These are phyloP conservation scores for Trichoderma gracile DNA, from an alignment of 2,329 filamentous ascomycete species.

Conservation along the genomic window DNA sequence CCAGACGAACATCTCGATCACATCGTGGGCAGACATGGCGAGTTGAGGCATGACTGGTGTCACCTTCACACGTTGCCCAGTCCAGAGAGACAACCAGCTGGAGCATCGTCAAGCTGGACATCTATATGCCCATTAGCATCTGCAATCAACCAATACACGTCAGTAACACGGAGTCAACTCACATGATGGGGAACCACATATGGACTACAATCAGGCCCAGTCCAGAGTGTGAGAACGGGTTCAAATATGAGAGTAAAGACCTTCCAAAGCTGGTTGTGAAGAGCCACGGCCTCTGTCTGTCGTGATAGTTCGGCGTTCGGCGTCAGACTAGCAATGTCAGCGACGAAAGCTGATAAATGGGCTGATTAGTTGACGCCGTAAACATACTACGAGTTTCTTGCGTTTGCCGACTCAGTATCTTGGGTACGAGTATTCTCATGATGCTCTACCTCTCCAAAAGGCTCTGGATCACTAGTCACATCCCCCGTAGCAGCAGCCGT, in stretches of 20 bases:
- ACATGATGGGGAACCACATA: conserved; percentile 5
- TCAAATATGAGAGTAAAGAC: conserved; percentile 3
- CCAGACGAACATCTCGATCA: background rate
- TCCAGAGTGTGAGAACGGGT: conserved; percentile 8
- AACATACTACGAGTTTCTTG: background rate
- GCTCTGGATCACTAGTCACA: background rate
- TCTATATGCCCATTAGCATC: background rate
- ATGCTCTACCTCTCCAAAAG: background rate
- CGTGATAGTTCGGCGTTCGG: background rate
- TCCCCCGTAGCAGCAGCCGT: background rate
- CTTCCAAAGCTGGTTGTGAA: conserved; percentile 4
- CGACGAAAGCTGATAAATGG: background rate
- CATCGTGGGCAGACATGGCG: background rate
- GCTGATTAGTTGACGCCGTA: too few relatives aligned
- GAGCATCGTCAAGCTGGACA: background rate
- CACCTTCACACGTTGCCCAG: background rate
- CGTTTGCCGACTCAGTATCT: background rate
- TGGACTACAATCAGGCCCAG: conserved; percentile 9
- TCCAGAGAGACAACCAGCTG: conserved; percentile 9
- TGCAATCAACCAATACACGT: background rate
- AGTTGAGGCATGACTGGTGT: background rate
- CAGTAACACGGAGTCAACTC: background rate
- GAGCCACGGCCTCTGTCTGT: background rate
- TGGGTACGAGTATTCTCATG: background rate
- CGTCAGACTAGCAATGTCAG: background rate